phyloP scores from a whole-genome alignment of 2,329 filamentous ascomycete species.

The Fusarium sulawesiense region DNA sequence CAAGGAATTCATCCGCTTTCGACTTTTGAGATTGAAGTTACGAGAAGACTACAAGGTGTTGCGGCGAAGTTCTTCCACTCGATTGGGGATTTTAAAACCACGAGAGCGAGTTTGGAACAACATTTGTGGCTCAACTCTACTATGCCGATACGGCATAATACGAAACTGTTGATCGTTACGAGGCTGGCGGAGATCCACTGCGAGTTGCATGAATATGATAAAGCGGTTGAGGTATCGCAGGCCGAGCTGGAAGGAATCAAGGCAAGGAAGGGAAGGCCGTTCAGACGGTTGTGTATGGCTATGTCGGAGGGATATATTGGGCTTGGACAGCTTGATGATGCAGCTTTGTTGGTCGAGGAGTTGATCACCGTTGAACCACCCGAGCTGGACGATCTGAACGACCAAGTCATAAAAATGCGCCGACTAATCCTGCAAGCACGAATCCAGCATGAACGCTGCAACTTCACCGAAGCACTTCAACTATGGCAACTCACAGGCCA shows the following conservation, averaged over 20 bases:
- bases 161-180: constrained; percentile 43
- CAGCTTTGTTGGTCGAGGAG: constrained; percentile 24
- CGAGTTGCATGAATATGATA: constrained; percentile 44
- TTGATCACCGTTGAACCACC: constrained; percentile 35
- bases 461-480: constrained; percentile 28
- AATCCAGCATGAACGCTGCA: constrained; percentile 26
- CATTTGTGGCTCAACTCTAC: constrained; percentile 44
- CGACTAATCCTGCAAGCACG: constrained; percentile 45
- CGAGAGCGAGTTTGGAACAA: constrained; percentile 48
- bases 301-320: constrained; percentile 44
- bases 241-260: constrained; percentile 37
- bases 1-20: constrained; percentile 47
- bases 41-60: constrained; percentile 48
- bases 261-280: constrained; percentile 36
- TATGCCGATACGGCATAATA: constrained; percentile 44
- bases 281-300: constrained; percentile 43
- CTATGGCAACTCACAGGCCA: constrained; percentile 38
- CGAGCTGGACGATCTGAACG: constrained; percentile 47
- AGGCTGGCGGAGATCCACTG: constrained; percentile 48
- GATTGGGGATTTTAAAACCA: constrained; percentile 48
- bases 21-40: constrained; percentile 50
- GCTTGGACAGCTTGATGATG: constrained; percentile 23
- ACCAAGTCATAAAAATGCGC: constrained; percentile 49
- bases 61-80: constrained; percentile 51
- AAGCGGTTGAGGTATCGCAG: constrained; percentile 39